These are phyloP conservation scores for Magnusiomyces tetraspermus DNA, from an alignment of 1,139 yeast species.

Conservation along the genomic window DNA sequence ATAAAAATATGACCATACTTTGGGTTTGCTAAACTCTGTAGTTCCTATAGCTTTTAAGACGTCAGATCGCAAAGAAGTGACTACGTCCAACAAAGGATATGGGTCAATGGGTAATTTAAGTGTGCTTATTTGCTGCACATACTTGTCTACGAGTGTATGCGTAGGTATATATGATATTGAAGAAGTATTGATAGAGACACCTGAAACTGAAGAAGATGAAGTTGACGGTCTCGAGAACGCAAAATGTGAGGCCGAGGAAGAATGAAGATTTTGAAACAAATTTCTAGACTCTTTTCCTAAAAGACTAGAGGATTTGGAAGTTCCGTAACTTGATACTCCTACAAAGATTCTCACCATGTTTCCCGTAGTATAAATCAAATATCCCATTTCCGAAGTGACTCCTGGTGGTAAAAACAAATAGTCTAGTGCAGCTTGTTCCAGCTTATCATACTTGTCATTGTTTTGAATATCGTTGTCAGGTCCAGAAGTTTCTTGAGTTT, in stretches of 20 bases:
- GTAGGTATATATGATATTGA: neutral
- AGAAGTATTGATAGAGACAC: neutral
- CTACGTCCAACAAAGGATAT: neutral
- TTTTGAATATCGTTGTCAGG: constrained; percentile 9
- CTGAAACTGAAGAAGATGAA: neutral
- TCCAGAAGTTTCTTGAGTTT: constrained; percentile 4
- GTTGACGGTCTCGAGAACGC: neutral
- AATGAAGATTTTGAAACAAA: neutral
- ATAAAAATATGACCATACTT: neutral
- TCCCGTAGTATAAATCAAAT: constrained; percentile 12
- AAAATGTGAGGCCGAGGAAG: neutral
- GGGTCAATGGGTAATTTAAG: neutral
- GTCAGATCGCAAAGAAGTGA: neutral
- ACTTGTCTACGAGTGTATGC: neutral
- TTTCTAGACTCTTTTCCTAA: neutral
- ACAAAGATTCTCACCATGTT: constrained; percentile 3
- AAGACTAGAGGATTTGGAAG: neutral
- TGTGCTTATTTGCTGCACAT: neutral
- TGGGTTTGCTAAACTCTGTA: constrained; percentile 1
- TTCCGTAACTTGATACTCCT: neutral
- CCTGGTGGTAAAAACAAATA: constrained; percentile 13
- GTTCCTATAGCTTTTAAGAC: neutral
- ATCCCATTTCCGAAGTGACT: constrained; percentile 6
- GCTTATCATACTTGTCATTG: neutral
- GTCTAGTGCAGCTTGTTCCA: constrained; percentile 12